These are phyloP conservation scores for Wickerhamomyces canadensis DNA, from an alignment of 805 yeast genomes.

Conservation along the genomic window DNA sequence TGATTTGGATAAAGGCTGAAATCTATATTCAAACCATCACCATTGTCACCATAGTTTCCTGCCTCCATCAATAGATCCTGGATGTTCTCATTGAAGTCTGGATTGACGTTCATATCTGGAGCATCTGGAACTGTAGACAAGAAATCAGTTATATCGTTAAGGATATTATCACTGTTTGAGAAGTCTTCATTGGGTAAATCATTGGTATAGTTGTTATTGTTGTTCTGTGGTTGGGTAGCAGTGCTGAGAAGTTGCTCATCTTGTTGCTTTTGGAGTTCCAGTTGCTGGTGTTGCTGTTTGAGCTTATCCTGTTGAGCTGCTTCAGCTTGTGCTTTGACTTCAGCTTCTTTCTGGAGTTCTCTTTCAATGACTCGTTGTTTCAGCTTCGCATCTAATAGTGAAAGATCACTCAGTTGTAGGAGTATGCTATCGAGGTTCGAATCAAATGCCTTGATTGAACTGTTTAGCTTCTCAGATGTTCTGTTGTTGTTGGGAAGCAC, in stretches of 20 bases:
- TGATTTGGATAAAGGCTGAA: not conserved
- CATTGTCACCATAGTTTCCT: slow-evolving; percentile 3
- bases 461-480: slow-evolving; percentile 6
- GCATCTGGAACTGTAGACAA: slow-evolving; percentile 26
- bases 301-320: slow-evolving; percentile 7
- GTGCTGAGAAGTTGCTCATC: slow-evolving; percentile 1
- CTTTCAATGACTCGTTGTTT: slow-evolving; percentile 13
- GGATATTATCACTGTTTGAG: slow-evolving; percentile 12
- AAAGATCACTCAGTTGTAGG: slow-evolving; percentile 21
- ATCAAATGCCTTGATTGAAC: slow-evolving; percentile 16
- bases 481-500: slow-evolving; percentile 17
- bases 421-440: slow-evolving; percentile 15
- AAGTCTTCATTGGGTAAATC: slow-evolving; percentile 7
- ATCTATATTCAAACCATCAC: slow-evolving; percentile 5
- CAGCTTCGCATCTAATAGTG: slow-evolving; percentile 14
- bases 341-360: slow-evolving; percentile 6
- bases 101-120: slow-evolving; percentile 22
- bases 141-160: slow-evolving; percentile 25
- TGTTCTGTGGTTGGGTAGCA: not conserved
- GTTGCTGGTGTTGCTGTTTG: slow-evolving; percentile 1
- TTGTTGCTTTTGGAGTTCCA: slow-evolving; percentile 5
- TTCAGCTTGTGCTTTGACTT: not conserved
- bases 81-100: slow-evolving; percentile 19
- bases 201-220: not conserved
- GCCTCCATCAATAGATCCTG: slow-evolving; percentile 19